Percentiles rank a stretch among this genome's conserved stretches.
These are phyloP conservation scores for Detonula confervacea DNA, from an alignment of 352 stramenopile species.

Conservation along the genomic window DNA sequence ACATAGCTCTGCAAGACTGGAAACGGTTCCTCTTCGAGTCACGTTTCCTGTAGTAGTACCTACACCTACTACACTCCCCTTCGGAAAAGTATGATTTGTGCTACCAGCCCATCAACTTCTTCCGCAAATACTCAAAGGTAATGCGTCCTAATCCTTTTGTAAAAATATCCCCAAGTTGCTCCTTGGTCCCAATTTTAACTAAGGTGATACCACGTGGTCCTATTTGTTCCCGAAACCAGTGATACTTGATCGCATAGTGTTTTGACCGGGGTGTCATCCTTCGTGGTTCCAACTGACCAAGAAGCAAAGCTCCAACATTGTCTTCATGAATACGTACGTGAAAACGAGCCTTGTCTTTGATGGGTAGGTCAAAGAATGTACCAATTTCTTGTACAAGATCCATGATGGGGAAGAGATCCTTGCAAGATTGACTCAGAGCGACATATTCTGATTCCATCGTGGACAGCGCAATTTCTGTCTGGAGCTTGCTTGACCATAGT, in stretches of 20 bases:
- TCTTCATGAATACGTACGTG: slow-evolving; percentile 28
- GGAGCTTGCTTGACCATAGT: neutral
- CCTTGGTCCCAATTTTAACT: neutral
- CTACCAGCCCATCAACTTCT: slow-evolving; percentile 28
- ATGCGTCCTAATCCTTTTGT: neutral
- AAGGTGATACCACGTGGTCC: neutral
- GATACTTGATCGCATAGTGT: slow-evolving; percentile 13
- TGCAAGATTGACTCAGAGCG: slow-evolving; percentile 11
- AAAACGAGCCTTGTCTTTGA: neutral
- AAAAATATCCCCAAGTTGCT: slow-evolving; percentile 22
- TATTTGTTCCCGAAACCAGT: slow-evolving; percentile 13
- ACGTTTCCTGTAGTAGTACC: neutral
- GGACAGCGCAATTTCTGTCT: slow-evolving; percentile 5
- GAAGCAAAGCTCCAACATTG: slow-evolving; percentile 20
- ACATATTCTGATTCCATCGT: slow-evolving; percentile 21
- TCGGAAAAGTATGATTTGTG: neutral
- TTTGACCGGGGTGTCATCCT: slow-evolving; percentile 11
- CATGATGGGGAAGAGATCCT: slow-evolving; percentile 21
- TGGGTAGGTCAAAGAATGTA: neutral
- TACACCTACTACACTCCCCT: slow-evolving; percentile 19
- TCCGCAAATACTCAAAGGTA: slow-evolving; percentile 2
- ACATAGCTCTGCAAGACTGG: no score
- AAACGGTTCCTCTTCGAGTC: neutral
- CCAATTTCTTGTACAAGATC: slow-evolving; percentile 1
- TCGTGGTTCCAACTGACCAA: slow-evolving; percentile 4